These are phyloP conservation scores for Fusarium sp. DNA, from an alignment of 2,329 filamentous ascomycete species.

Conservation along the genomic window DNA sequence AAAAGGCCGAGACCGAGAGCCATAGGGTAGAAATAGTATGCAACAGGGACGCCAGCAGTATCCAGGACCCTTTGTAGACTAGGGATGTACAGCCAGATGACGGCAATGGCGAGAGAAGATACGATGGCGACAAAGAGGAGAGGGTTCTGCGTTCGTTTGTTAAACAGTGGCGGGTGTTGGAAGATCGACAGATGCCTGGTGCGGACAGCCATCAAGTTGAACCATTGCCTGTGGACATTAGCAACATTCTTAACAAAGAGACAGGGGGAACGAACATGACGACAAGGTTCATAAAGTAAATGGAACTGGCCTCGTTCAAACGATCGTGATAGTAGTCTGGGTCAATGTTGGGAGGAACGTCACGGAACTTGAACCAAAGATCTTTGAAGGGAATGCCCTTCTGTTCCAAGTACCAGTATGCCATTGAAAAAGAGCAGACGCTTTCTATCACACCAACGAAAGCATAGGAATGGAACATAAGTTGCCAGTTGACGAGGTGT, in stretches of 20 bases:
- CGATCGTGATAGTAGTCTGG: slow-evolving; percentile 68
- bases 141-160: slow-evolving; percentile 75
- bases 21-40: slow-evolving; percentile 83
- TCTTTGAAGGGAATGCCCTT: slow-evolving; percentile 75
- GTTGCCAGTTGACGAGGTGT: slow-evolving; percentile 79
- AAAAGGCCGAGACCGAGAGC: slow-evolving; percentile 68
- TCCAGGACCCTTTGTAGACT: slow-evolving; percentile 72
- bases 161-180: slow-evolving; percentile 78
- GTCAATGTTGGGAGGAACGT: slow-evolving; percentile 64
- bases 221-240: slow-evolving; percentile 68
- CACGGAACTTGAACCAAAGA: slow-evolving; percentile 78
- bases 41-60: slow-evolving; percentile 76
- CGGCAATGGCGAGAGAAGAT: slow-evolving; percentile 77
- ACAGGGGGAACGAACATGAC: slow-evolving; percentile 77
- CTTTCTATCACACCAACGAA: slow-evolving; percentile 78
- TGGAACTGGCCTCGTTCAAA: slow-evolving; percentile 76
- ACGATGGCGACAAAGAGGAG: slow-evolving; percentile 79
- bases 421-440: slow-evolving; percentile 72
- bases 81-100: slow-evolving; percentile 80
- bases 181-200: slow-evolving; percentile 77
- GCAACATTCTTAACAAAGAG: slow-evolving; percentile 52
- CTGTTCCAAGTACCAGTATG: slow-evolving; percentile 75
- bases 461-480: slow-evolving; percentile 81
- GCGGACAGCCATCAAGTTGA: slow-evolving; percentile 79
- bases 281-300: slow-evolving; percentile 86